Evolutionary conservation across 805 yeast genomes (phyloP), one percentile per base, ranked within the genome.

Genomic region (Ogataea glucozyma): DNA sequence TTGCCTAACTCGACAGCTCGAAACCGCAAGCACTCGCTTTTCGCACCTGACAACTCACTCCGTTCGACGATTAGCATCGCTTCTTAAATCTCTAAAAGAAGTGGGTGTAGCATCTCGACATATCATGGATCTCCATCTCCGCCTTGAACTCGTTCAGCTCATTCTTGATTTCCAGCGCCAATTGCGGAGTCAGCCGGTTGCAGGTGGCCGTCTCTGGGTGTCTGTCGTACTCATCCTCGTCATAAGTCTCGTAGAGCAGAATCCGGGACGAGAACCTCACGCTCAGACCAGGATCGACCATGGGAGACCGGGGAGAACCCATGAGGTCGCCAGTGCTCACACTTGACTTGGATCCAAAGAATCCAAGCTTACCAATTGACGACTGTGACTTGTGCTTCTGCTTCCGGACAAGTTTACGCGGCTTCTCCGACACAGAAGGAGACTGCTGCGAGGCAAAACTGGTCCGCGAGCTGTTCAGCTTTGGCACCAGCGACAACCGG

Each of bases 141-240:
- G 81, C 69, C 67, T 88, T 90, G 58, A 89, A 66, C 40, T 72
- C 75, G 64, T 93, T 90, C 60, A 91, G 70, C 64, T 91, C 98
- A 27, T 83, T 85, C 65, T 83, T 85, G 54, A 91, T 88, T 64
- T 78, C 79, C 62, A 87, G 89, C 0, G 97, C 97, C 59, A 89
- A 66, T 44, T 75, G 72, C 5, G 97, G 96, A 1, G 96, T 89
- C 61, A 89, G 71, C 59, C 84, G 88, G 64, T 90, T 88, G 66
- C 97, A 91, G 2, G 97, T 89, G 3, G 96, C 95, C 21, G 82
- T 72, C 49, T 89, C 97, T 0, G 97, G 97, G 51, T 83, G 88
- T 56, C 99, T 79, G 63, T 91, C 97, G 63, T 91, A 91, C 51
- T 86, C 97, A 14, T 77, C 81, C 26, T 82, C 81, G 45, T 83